phyloP scores from a whole-genome alignment of 2,329 filamentous ascomycete species.

The Fusarium xylarioides region DNA sequence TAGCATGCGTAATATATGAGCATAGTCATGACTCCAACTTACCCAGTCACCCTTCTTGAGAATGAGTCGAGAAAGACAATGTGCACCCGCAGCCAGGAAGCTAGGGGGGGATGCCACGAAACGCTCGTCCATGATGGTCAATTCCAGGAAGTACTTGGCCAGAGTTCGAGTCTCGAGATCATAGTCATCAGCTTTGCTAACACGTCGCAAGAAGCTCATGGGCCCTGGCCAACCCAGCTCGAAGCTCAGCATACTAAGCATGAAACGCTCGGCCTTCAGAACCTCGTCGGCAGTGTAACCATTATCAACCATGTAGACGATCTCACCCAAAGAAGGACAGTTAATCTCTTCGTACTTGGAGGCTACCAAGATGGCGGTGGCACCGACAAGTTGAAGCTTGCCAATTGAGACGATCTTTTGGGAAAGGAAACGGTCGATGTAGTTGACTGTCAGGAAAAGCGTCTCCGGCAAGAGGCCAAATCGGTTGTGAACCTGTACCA shows the following conservation, averaged over 20 bases:
- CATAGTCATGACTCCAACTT: slow-evolving; percentile 52
- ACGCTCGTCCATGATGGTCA: slow-evolving; percentile 97
- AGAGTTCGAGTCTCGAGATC: slow-evolving; percentile 94
- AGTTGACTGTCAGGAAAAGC: slow-evolving; percentile 93
- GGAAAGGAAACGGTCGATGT: slow-evolving; percentile 95
- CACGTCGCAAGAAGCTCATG: slow-evolving; percentile 96
- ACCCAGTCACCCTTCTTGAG: slow-evolving; percentile 94
- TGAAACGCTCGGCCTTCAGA: slow-evolving; percentile 96
- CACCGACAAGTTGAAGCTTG: slow-evolving; percentile 95
- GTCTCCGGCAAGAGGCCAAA: slow-evolving; percentile 94
- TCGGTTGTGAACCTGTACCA: slow-evolving; percentile 93
- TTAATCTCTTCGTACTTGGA: slow-evolving; percentile 99
- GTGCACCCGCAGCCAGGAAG: slow-evolving; percentile 89
- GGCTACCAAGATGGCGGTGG: slow-evolving; percentile 93
- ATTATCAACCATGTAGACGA: slow-evolving; percentile 97
- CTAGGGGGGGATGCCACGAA: slow-evolving; percentile 93
- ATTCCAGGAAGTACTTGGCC: slow-evolving; percentile 96
- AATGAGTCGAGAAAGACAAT: slow-evolving; percentile 90
- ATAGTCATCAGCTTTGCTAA: slow-evolving; percentile 99
- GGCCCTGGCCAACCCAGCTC: slow-evolving; percentile 98
- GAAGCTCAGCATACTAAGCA: slow-evolving; percentile 96
- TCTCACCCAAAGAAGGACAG: slow-evolving; percentile 92
- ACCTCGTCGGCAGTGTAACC: slow-evolving; percentile 92
- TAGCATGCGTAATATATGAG: slow-evolving; percentile 41
- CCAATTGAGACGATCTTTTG: slow-evolving; percentile 93